Conservation (phyloP, 2,329 filamentous ascomycete genomes). For the Allantophomopsis lycopodina region DNA sequence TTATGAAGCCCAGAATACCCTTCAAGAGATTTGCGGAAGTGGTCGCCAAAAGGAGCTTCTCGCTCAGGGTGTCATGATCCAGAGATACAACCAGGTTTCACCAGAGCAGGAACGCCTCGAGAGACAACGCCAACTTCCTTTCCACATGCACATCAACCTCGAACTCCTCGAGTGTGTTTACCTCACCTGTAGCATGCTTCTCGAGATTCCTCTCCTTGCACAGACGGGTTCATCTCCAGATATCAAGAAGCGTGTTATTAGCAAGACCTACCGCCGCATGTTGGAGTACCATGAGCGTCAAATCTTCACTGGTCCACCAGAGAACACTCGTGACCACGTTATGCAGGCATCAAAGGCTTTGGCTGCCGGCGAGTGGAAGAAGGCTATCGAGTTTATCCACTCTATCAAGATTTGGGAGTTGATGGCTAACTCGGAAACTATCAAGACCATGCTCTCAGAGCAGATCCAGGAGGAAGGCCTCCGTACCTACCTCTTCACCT, state of each 20-base stretch:
- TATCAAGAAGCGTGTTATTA: constrained; percentile 93
- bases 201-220: constrained; percentile 93
- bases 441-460: constrained; percentile 93
- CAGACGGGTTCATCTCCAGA: constrained; percentile 95
- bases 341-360: constrained; percentile 98
- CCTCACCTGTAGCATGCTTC: constrained; percentile 96
- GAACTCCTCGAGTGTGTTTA: constrained; percentile 97
- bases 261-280: constrained; percentile 98
- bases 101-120: constrained; percentile 96
- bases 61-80: constrained; percentile 96
- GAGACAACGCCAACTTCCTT: constrained; percentile 92
- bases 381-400: constrained; percentile 84
- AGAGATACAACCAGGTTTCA: constrained; percentile 89
- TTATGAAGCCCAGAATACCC: constrained; percentile 93
- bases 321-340: constrained; percentile 97
- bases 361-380: constrained; percentile 97
- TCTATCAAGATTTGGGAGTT: constrained; percentile 99
- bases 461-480: constrained; percentile 99
- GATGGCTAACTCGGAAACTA: constrained; percentile 82
- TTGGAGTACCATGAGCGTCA: constrained; percentile 98
- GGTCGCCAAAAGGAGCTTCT: constrained; percentile 96
- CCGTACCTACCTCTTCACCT: constrained; percentile 97
- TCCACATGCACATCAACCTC: constrained; percentile 99
- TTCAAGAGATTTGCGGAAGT: constrained; percentile 96
- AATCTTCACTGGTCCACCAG: constrained; percentile 94